A percentile compares a stretch with the other conserved stretches of the same genome.
These are phyloP conservation scores for Fragaria iinumae DNA, from an alignment of 306 rosid genomes.

Conservation along the genomic window DNA sequence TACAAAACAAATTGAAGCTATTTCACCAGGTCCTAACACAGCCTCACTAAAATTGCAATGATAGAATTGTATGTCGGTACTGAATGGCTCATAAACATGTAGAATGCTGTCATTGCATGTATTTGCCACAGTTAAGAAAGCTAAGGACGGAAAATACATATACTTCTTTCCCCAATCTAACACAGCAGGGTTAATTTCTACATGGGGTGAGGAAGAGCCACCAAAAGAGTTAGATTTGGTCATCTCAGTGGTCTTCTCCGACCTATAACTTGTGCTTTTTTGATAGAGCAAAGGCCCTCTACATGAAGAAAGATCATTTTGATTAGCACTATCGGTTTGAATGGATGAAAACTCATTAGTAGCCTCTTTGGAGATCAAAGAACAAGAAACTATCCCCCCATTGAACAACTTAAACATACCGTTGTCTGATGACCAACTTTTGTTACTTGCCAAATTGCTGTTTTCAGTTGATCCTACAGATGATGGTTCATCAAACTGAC, in stretches of 20 bases:
- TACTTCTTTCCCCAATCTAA: conserved; percentile 77
- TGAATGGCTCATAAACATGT: conserved; percentile 86
- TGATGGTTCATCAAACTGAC: conserved; percentile 38
- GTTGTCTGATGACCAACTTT: conserved; percentile 71
- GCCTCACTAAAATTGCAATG: conserved; percentile 78
- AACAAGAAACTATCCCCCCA: conserved; percentile 74
- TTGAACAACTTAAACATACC: conserved; percentile 72
- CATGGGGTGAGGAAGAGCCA: conserved; percentile 49
- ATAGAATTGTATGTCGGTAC: conserved; percentile 84
- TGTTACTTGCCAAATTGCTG: conserved; percentile 43
- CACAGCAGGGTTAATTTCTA: conserved; percentile 64
- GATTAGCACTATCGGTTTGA: conserved; percentile 42
- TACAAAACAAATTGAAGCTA: conserved; percentile 58
- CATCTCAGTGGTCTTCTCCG: conserved; percentile 40
- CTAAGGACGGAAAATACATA: conserved; percentile 67
- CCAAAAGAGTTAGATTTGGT: conserved; percentile 44
- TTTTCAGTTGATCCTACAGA: conserved; percentile 45
- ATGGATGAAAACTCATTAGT: conserved; percentile 42
- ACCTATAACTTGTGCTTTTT: conserved; percentile 43
- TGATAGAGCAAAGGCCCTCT: conserved; percentile 46
- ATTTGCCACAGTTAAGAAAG: conserved; percentile 71
- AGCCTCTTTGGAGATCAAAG: conserved; percentile 61
- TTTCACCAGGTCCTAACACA: conserved; percentile 77
- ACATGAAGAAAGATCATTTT: conserved; percentile 52
- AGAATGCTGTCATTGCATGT: conserved; percentile 69